Base-by-base conservation (phyloP, 2,329 filamentous ascomycete species). In the Cladosporium halotolerans region DNA sequence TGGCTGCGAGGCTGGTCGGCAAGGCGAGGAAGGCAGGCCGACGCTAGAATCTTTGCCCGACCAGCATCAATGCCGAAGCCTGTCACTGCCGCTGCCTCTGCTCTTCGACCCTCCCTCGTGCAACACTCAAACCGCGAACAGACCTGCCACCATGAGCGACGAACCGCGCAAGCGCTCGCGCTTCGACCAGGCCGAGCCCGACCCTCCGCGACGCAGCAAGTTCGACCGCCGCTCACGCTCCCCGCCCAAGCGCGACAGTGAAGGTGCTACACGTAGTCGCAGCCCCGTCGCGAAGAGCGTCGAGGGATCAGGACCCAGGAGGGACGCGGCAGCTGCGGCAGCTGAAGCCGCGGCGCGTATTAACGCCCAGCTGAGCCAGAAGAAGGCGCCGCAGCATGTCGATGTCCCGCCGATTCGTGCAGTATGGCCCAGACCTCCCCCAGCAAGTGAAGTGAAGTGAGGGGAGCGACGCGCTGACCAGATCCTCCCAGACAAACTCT, bases 161-260 rank as follows among this genome's bases (percentile, higher is more conserved):
- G 79, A 85, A 58, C 87, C 91, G 62, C 81, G 84, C 56, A 95
- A 95, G 77, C 86, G 90, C 58, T 96, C 90, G 66, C 89, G 92
- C 70, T 96, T 97, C 72, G 92, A 97, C 69, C 89, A 95, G 71
- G 93, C 84, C 44, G 89, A 92, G 68, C 84, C 88, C 5, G 89
- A 93, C 66, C 83, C 86, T 54, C 85, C 84, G 65, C 57, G 60
- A 16, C 70, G 71, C 57, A 95, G 90, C 46, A 83, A 91, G 68
- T 96, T 96, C 72, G 92, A 96, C 73, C 84, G 91, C 63, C 86
- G 93, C 63, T 97, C 93, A 55, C 86, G 89, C 60, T 96, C 90
- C 32, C 90, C 90, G 18, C 82, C 23, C 55, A 72, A 78, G 23
- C 79, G 82, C 64, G 81, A 84, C 62, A 77, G 82, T 23, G 88